phyloP scores from a whole-genome alignment of 768 basidiomycete species.

The Boletus bicolor region DNA sequence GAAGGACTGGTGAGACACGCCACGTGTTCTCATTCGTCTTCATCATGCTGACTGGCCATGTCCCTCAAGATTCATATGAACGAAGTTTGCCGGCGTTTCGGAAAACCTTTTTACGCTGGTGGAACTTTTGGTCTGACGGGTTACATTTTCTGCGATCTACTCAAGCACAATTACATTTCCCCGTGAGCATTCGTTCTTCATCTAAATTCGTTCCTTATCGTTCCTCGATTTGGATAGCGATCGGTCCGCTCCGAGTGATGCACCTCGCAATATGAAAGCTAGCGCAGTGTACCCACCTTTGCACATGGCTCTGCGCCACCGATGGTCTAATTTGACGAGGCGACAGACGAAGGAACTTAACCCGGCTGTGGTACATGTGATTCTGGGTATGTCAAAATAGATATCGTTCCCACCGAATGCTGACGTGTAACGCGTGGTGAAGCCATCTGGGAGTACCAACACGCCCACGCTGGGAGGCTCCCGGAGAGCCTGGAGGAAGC shows the following conservation, averaged over 20 bases:
- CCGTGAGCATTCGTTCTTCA: constrained; percentile 53
- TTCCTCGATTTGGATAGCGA: constrained; percentile 41
- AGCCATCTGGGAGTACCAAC: constrained; percentile 87
- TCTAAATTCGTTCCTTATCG: constrained; percentile 10
- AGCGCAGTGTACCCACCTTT: constrained; percentile 67
- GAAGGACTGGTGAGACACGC: constrained; percentile 60
- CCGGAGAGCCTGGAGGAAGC: constrained; percentile 49
- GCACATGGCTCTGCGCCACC: constrained; percentile 57
- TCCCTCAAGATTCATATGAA: constrained; percentile 68
- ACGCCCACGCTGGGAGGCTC: constrained; percentile 49
- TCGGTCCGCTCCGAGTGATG: constrained; percentile 58
- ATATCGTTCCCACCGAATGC: neutral
- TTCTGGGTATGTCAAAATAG: constrained; percentile 55
- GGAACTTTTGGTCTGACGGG: constrained; percentile 88
- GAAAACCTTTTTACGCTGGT: constrained; percentile 87
- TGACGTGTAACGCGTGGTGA: constrained; percentile 15
- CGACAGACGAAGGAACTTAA: constrained; percentile 82
- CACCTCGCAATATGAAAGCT: constrained; percentile 55
- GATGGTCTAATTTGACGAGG: constrained; percentile 68
- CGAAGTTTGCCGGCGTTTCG: constrained; percentile 66
- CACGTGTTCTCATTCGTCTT: constrained; percentile 1
- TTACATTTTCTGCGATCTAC: constrained; percentile 92
- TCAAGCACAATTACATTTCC: constrained; percentile 80
- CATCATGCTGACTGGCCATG: constrained; percentile 5
- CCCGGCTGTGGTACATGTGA: constrained; percentile 64